Evolutionary conservation across 1,139 yeast species (phyloP).

Genomic region (Scheffersomyces titani): DNA sequence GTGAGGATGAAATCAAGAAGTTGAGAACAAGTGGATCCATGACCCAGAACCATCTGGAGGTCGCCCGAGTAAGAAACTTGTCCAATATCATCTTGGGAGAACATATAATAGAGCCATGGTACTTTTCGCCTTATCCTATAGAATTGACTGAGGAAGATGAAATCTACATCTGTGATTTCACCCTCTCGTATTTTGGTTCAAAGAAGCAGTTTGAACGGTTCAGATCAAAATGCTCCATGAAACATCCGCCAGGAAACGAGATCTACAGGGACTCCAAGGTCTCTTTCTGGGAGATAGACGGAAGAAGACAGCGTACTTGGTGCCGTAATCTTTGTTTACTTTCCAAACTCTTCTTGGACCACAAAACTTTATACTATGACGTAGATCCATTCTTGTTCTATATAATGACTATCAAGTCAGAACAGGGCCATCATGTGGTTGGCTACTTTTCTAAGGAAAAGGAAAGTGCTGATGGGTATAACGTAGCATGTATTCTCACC

Average conservation of each 20-base stretch:
- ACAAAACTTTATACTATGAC: slow-evolving; percentile 92
- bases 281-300: slow-evolving; percentile 92
- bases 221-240: slow-evolving; percentile 78
- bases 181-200: slow-evolving; percentile 86
- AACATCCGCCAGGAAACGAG: slow-evolving; percentile 98
- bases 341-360: slow-evolving; percentile 87
- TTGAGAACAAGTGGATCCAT: slow-evolving; percentile 92
- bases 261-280: slow-evolving; percentile 83
- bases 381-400: slow-evolving; percentile 96
- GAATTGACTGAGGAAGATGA: slow-evolving; percentile 91
- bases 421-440: slow-evolving; percentile 88
- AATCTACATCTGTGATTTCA: slow-evolving; percentile 88
- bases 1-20: slow-evolving; percentile 92
- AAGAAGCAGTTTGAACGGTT: slow-evolving; percentile 89
- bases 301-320: slow-evolving; percentile 94
- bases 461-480: slow-evolving; percentile 93
- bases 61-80: slow-evolving; percentile 87
- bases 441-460: slow-evolving; percentile 97
- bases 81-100: slow-evolving; percentile 80
- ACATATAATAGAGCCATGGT: slow-evolving; percentile 97
- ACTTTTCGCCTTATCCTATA: slow-evolving; percentile 94
- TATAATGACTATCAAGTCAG: slow-evolving; percentile 89
- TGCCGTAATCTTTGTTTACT: slow-evolving; percentile 90
- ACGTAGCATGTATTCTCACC: slow-evolving; percentile 94
- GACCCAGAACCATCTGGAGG: slow-evolving; percentile 89